Evolutionary conservation across 441 rosid genomes (phyloP), one percentile per base, ranked within the genome.

Genomic region (Populus tomentosa): DNA sequence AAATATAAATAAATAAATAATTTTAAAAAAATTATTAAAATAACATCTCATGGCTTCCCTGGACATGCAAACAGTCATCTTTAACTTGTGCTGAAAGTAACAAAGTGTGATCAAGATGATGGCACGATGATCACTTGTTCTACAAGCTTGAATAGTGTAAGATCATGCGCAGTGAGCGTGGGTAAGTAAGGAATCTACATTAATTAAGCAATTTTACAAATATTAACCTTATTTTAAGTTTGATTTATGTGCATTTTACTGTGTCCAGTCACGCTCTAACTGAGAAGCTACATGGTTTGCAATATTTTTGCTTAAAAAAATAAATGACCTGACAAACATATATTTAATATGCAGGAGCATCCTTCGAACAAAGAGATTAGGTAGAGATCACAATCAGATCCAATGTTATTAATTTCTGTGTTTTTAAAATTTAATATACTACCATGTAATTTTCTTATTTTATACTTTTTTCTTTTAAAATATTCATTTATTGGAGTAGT

Each of bases 331-430:
- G 85, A 78, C 86, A 76, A 50, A 71, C 73, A 16, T 46, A 67
- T 32, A 38, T 32, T 71, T 35, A 26, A 23, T n/a, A 63, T 13
- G 6, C 38, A 62, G 13, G 80, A 77, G 87, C 79, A 87, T 84
- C 85, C 83, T 82, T 89, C 84, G 86, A 86, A 81, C 68, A 33
- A 79, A 77, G 91, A 84, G 89, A 82, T 75, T 84, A 77, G 79
- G 82, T 28, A 67, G 56, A 71, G 75, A 28, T 61, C 63, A 66
- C 69, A 24, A 81, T 69, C 79, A 76, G 89, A 91, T 87, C 92
- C 91, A 80, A 87, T 79, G 88, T 79, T 82, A 72, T 72, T 59
- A 78, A 7, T 26, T 9, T 70, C 10, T 59, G n/a, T 35, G 14
- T 28, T 28, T 28, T 28, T 2, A 28, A 28, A 28, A 63, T 30